Percentiles rank a stretch among this genome's conserved stretches.
Evolutionary conservation across 257 asterid genomes (phyloP).

Genomic region (Solanum lycopersicoides): DNA sequence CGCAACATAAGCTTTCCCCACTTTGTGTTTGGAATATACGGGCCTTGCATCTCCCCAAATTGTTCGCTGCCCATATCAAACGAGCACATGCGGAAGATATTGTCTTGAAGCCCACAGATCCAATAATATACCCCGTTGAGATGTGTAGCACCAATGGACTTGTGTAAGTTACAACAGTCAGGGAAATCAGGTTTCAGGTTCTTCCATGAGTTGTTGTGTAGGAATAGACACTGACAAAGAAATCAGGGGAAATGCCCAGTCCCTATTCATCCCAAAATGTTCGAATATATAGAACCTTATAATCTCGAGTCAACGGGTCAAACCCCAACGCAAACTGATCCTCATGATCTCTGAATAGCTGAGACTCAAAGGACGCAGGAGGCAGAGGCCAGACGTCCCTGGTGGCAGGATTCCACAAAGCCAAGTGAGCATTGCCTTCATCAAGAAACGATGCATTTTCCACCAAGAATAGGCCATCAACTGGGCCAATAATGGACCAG

Average conservation of each 20-base stretch:
- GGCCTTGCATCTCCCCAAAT: neutral
- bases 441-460: neutral
- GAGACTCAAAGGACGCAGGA: neutral
- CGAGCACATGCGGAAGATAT: neutral
- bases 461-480: neutral
- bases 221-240: neutral
- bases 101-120: neutral
- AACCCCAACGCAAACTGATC: neutral
- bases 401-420: neutral
- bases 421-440: neutral
- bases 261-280: neutral
- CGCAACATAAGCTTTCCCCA: neutral
- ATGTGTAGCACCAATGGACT: neutral
- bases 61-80: neutral
- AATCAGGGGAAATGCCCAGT: neutral
- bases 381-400: neutral
- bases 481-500: slow-evolving; percentile 17
- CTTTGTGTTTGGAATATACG: neutral
- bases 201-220: neutral
- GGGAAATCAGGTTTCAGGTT: neutral
- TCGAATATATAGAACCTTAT: neutral
- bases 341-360: neutral
- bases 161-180: neutral
- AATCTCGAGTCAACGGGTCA: neutral
- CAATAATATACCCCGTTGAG: neutral